These are phyloP conservation scores for Aureobasidium zeae DNA, from an alignment of 2,329 filamentous ascomycete genomes.

Conservation along the genomic window DNA sequence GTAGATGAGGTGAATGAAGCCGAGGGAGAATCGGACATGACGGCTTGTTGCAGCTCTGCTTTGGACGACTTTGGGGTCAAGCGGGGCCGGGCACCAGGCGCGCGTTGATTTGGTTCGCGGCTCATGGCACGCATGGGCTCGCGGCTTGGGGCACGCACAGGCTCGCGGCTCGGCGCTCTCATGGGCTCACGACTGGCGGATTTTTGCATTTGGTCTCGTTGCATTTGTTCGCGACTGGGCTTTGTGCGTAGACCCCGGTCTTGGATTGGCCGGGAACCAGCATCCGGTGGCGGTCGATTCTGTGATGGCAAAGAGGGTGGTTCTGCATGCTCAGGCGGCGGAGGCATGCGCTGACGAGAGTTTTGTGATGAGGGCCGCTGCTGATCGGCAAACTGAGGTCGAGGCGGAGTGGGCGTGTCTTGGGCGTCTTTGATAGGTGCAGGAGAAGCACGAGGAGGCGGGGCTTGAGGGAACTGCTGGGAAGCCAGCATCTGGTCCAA, in stretches of 20 bases:
- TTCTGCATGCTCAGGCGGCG: slow-evolving; percentile 10
- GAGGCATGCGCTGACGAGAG: slow-evolving; percentile 15
- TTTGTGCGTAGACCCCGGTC: slow-evolving; percentile 17
- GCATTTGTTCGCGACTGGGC: slow-evolving; percentile 17
- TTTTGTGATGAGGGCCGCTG: slow-evolving; percentile 18
- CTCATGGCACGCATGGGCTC: slow-evolving; percentile 27
- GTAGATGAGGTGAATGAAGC: slow-evolving; percentile 9
- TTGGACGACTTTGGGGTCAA: slow-evolving; percentile 34
- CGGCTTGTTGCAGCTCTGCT: slow-evolving; percentile 26
- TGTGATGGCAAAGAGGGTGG: slow-evolving; percentile 5
- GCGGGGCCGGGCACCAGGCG: slow-evolving; percentile 24
- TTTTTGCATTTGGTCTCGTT: slow-evolving; percentile 28
- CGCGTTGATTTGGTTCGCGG: slow-evolving; percentile 18
- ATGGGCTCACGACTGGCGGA: slow-evolving; percentile 22
- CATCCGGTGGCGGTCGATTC: too few relatives aligned
- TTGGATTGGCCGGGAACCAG: slow-evolving; percentile 9
- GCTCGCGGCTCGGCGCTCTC: slow-evolving; percentile 23
- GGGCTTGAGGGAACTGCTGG: slow-evolving; percentile 18
- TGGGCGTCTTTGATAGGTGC: slow-evolving; percentile 10
- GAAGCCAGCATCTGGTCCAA: slow-evolving; percentile 58
- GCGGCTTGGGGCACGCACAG: slow-evolving; percentile 27
- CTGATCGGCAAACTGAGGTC: slow-evolving; percentile 27
- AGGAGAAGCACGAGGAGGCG: slow-evolving; percentile 16
- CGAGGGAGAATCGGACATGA: slow-evolving; percentile 22
- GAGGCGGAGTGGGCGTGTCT: slow-evolving; percentile 20